Conservation (phyloP, 1,284 basidiomycete species). For the Leccinum insolens region DNA sequence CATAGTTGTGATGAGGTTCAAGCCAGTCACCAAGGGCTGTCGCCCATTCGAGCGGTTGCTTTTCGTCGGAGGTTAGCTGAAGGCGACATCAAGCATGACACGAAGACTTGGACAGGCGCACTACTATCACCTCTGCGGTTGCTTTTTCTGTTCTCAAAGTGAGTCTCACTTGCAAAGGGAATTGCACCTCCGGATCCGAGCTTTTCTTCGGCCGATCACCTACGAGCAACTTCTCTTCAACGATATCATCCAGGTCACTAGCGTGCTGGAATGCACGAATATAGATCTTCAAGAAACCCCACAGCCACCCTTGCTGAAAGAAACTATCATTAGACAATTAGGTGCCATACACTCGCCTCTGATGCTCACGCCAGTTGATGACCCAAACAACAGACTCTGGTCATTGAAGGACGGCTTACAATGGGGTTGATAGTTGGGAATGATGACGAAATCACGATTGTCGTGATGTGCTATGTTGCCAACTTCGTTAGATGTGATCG, state of each 20-base stretch:
- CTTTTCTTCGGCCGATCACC: conserved; percentile 76
- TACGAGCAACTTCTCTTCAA: conserved; percentile 77
- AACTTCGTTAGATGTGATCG: conserved; percentile 15
- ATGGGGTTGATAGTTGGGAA: conserved; percentile 77
- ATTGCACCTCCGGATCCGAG: conserved; percentile 48
- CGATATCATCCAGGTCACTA: conserved; percentile 74
- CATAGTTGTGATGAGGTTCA: conserved; percentile 70
- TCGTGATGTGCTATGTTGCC: conserved; percentile 64
- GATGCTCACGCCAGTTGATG: conserved; percentile 58
- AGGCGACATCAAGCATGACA: conserved; percentile 7
- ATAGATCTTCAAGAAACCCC: conserved; percentile 72
- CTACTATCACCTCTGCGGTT: conserved; percentile 50
- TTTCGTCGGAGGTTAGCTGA: conserved; percentile 69
- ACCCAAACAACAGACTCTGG: conserved; percentile 69
- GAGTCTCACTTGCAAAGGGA: conserved; percentile 61
- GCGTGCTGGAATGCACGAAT: conserved; percentile 74
- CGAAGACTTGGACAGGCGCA: neutral
- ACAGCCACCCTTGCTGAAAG: conserved; percentile 67
- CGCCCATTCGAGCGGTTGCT: conserved; percentile 57
- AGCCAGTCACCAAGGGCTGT: conserved; percentile 70
- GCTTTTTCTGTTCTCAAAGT: conserved; percentile 52
- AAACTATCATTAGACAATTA: conserved; percentile 7
- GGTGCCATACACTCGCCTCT: neutral
- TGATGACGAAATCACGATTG: conserved; percentile 79
- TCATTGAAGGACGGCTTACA: conserved; percentile 53